phyloP scores from a whole-genome alignment of 192 early-diverging fungal genomes.

The Spizellomyces punctatus region DNA sequence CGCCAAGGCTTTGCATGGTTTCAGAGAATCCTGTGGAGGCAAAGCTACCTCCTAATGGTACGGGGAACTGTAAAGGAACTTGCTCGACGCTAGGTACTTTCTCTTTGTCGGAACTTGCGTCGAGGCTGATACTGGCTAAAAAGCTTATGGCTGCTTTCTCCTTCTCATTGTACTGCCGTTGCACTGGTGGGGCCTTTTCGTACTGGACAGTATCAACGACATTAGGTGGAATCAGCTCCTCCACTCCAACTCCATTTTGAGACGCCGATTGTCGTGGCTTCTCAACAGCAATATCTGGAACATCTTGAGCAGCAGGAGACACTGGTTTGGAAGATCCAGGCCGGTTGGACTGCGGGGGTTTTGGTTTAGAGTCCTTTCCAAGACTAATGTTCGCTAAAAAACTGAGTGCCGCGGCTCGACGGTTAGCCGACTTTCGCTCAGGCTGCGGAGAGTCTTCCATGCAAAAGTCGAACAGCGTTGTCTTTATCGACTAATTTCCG shows the following conservation, averaged over 20 bases:
- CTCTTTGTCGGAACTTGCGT: background rate
- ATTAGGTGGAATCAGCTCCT: background rate
- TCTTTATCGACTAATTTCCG: too few relatives aligned
- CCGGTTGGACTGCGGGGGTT: background rate
- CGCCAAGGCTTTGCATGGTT: background rate
- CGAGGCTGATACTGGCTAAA: constrained; percentile 22
- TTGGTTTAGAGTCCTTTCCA: background rate
- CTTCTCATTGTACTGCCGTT: constrained; percentile 9
- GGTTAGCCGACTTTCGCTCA: background rate
- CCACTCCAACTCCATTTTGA: background rate
- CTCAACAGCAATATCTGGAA: background rate
- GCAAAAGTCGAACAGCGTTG: background rate
- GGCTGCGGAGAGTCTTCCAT: background rate
- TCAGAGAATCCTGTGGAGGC: constrained; percentile 1
- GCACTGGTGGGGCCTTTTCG: background rate
- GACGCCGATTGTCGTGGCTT: background rate
- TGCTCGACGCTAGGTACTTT: background rate
- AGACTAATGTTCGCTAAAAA: constrained; percentile 25
- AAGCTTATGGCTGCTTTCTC: constrained; percentile 30
- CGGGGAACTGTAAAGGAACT: background rate
- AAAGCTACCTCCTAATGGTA: background rate
- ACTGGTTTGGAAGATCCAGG: background rate
- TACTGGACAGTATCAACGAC: background rate
- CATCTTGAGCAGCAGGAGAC: background rate
- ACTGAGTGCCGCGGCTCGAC: constrained; percentile 25